Base-by-base conservation (phyloP, 2,329 filamentous ascomycete genomes). In the Teratosphaeria nubilosa region DNA sequence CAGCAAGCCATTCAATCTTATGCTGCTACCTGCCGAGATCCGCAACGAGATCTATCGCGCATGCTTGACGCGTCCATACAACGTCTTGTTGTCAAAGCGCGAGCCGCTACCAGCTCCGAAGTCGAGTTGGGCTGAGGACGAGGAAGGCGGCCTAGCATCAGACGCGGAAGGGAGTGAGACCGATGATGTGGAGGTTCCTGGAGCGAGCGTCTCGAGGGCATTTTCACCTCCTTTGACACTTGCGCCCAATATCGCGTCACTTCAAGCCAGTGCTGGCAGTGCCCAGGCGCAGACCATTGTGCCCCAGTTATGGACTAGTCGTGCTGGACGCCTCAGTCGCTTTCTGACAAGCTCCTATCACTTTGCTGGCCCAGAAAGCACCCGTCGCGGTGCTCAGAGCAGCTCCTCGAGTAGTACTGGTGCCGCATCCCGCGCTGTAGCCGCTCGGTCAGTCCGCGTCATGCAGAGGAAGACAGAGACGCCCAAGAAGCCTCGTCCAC, bases 11-110 rank as follows among this genome's bases (percentile, higher is more conserved):
- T 69, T 77, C 60, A 70, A 69, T 0, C 71, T 77, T 60, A 74
- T 76, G 70, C 63, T 71, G 13, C 66, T 77, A n/a, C 75, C 76
- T 2, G 71, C 75, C n/a, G 76, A 78, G 62, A 69, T 78, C n/a
- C 70, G 76, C 20, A 65, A 77, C 22, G 69, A 74, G 58, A 74
- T 78, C 58, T 78, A 78, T 63, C 69, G 74, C 57, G 68, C 67
- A 25, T 71, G 68, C 54, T 56, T 71, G 56, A 71, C 68, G 11
- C 58, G 69, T 27, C 69, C 69, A 2, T 70, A 66, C 60, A 65
- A 68, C 25, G 66, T 71, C 48, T 48, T 69, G 56, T 63, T 71
- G 53, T 68, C 68, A 27, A 68, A 64, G 60, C 57, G 58, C 22
- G 65, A 68, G 51, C 55, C 56, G 24, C 59, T 58, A 51, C 53